Evolutionary conservation across 371 early-diverging fungal genomes (phyloP), one percentile per base, ranked within the genome.

Genomic region (Funneliformis caledonium): DNA sequence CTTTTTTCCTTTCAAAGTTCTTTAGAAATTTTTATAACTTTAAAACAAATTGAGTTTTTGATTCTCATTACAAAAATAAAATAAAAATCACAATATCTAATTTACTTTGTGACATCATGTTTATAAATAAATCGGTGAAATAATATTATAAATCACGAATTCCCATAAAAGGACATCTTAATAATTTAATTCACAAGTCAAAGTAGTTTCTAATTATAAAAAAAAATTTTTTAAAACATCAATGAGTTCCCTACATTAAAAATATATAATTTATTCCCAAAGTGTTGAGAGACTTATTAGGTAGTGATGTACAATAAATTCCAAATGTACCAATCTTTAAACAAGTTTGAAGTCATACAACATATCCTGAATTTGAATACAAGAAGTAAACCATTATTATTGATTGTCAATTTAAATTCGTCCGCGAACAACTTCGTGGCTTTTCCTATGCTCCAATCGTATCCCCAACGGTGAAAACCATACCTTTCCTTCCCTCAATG

Each of bases 401-500:
- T 48, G 43, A 47, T 22, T 22, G 26, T 72, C 14, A 52, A n/a
- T 26, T 50, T 50, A 72, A 70, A n/a, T 70, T 72, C 50, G 16
- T 42, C 72, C 72, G 52, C 72, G 72, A 72, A 26, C 11, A 37
- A 22, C 12, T 31, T 50, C 72, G 72, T 72, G 72, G 72, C 33
- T 4, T 26, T 52, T 47, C 52, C 22, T 31, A 72, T 50, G 50
- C 48, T 72, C 72, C 50, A 72, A 72, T 50, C 26, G 50, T 31
- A 50, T 14, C 72, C 16, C 26, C 33, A 37, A 72, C 48, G 72
- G 72, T 72, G 72, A 72, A 72, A 52, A 72, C 72, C 52, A 47
- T 72, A 72, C 72, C 70, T 52, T 72, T 48, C 72, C 72, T 72
- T 72, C 52, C 72, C 72, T 31, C 72, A 50, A 72, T 72, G 72